Evolutionary conservation across 23 red algal genomes (phyloP).

Genomic region (Gracilariopsis chorda): DNA sequence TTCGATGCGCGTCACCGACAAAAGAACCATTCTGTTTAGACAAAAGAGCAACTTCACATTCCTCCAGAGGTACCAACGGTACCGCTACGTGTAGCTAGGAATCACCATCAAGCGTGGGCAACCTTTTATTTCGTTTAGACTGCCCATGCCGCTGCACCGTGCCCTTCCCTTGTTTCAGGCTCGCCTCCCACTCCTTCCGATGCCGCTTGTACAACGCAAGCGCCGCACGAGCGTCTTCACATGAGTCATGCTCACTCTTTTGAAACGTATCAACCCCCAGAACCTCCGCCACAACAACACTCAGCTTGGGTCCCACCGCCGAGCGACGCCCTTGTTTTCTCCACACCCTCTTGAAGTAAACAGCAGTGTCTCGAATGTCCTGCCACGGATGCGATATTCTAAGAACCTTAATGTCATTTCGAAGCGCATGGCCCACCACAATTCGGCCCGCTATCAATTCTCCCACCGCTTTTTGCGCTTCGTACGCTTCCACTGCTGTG

Average conservation of each 20-base stretch:
- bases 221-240: slow-evolving; percentile 86
- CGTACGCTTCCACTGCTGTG: slow-evolving; percentile 33
- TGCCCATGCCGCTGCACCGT: not conserved
- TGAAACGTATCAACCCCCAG: slow-evolving; percentile 74
- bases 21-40: no score
- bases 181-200: slow-evolving; percentile 77
- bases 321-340: not conserved
- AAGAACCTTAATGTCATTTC: slow-evolving; percentile 85
- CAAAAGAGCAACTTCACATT: no score
- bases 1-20: no score
- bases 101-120: no score
- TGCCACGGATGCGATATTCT: slow-evolving; percentile 84
- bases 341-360: slow-evolving; percentile 58
- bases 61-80: no score
- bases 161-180: not conserved
- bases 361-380: slow-evolving; percentile 81
- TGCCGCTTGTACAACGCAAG: slow-evolving; percentile 88
- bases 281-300: slow-evolving; percentile 64
- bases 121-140: no score
- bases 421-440: slow-evolving; percentile 90
- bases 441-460: slow-evolving; percentile 64
- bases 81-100: no score
- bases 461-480: slow-evolving; percentile 70
- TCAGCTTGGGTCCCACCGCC: slow-evolving; percentile 65
- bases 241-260: slow-evolving; percentile 83